phyloP scores from a whole-genome alignment of 1,284 basidiomycete species.

The Sporisorium exsertum region DNA sequence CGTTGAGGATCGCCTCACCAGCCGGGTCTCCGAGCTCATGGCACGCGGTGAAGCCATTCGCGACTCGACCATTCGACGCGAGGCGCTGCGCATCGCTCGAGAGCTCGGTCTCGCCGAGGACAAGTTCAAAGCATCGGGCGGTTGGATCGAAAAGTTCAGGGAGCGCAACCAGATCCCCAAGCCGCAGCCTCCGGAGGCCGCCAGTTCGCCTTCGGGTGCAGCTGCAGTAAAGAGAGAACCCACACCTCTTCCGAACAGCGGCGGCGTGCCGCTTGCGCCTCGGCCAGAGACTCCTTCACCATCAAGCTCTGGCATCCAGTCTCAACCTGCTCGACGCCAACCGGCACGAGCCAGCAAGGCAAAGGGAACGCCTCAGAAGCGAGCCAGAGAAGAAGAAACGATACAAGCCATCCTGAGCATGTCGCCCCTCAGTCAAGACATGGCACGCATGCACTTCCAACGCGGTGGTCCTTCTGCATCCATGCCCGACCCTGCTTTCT shows the following conservation, averaged over 20 bases:
- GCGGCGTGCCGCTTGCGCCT: conserved; percentile 6
- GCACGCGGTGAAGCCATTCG: conserved; percentile 74
- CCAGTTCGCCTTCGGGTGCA: neutral
- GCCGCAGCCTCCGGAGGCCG: conserved; percentile 9
- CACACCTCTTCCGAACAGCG: conserved; percentile 2
- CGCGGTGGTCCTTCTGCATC: neutral
- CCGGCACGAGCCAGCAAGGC: conserved; percentile 16
- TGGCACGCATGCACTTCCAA: conserved; percentile 45
- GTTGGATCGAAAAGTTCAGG: conserved; percentile 93
- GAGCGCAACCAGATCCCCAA: conserved; percentile 79
- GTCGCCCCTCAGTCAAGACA: conserved; percentile 42
- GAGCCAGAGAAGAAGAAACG: conserved; percentile 19
- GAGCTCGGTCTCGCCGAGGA: conserved; percentile 75
- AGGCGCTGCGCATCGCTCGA: conserved; percentile 79
- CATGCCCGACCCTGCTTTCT: conserved; percentile 18
- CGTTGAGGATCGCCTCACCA: conserved; percentile 77
- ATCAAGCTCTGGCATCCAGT: neutral
- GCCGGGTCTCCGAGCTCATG: conserved; percentile 75
- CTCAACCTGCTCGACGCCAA: conserved; percentile 20
- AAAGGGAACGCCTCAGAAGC: conserved; percentile 31
- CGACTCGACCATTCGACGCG: conserved; percentile 78
- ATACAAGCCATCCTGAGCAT: conserved; percentile 20
- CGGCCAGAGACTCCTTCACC: neutral
- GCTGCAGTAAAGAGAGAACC: neutral
- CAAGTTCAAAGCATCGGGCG: conserved; percentile 87